Evolutionary conservation across 805 yeast genomes (phyloP), one percentile per base, ranked within the genome.

Genomic region (Candida wancherniae): DNA sequence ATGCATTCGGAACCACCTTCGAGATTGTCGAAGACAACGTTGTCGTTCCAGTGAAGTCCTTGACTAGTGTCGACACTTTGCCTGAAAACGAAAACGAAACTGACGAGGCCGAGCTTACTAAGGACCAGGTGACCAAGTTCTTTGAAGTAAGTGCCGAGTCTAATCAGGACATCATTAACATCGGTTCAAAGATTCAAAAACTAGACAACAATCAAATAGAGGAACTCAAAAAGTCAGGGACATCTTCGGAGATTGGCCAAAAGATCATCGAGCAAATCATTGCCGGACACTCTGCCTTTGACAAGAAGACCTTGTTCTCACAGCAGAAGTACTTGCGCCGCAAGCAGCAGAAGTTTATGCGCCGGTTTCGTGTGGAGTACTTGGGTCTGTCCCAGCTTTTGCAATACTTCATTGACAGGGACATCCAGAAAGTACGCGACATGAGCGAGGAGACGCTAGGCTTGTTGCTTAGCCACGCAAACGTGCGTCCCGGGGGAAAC

Each of bases 301-400:
- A 84, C 45, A 80, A 84, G 53, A 92, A 92, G 57, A 92, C 97
- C 5, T 64, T 78, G 17, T 85, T 73, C 50, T 85, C 96, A 2
- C 96, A 92, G 56, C 95, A 84, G 45, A 92, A 92, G 61, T 92
- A 92, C 56, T 59, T 90, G 47, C 80, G 81, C 42, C 75, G 99
- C 48, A 92, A 92, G 59, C 94, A 86, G 57, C 87, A 82, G 54
- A 92, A 92, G 63, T 92, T 84, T 53, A 71, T 85, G 35, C 75
- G 94, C 53, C 73, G 85, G 47, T 90, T 92, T 61, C 80, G 87
- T 2, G 78, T 94, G 11, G 85, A 84, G 43, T 76, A 78, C 43
- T 58, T 92, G 29, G 80, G 86, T 12, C 63, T 84, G 13, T 73
- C 83, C 5, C 78, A 77, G 38, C 63, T 92, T 39, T 57, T 90